Base-by-base conservation (phyloP, 2,329 filamentous ascomycete species). In the Stagonosporopsis tanaceti region DNA sequence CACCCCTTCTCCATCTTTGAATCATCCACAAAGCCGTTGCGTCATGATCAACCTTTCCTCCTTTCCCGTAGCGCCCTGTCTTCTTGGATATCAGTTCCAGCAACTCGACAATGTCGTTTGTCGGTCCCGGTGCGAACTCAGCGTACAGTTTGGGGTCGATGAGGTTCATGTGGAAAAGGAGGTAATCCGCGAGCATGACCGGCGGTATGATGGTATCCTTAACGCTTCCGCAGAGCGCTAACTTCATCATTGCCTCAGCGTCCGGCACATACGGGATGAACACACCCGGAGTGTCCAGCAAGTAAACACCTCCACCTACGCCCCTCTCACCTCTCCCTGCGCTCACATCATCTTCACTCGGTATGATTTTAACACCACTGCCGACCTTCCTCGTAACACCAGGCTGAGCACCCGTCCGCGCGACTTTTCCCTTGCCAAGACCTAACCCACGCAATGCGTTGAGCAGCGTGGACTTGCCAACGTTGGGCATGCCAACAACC, bases 401-500 rank as follows among this genome's bases (percentile, higher is more conserved):
- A 2, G 95, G 93, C 70, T 97, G 89, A 11, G 89, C 88, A 9
- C 95, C 95, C 1, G 93, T 97, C 61, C 81, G 83, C 35, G 93
- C 91, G 1, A 88, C 93, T 74, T 94, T 96, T 20, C 83, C 82
- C 46, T 82, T 80, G 64, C 81, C 78, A 63, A 91, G 84, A 38
- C 92, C 92, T 17, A 84, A 81, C 38, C 82, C 85, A 20, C 95
- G 89, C 46, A 98, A 84, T 15, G 88, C 86, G 76, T 99, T 99
- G 39, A 99, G 86, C n/a, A 99, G 82, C 1, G 93, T 93, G 44
- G 92, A 96, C 78, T 99, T 99, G 34, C 95, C 95, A 0, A 97
- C 92, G 73, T 99, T 99, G 34, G 95, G 95, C 93, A 99, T 97
- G 53, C 95, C 95, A 14, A 98, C 93, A 0, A 98, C 86, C 75